Percentiles rank a stretch among this genome's conserved stretches.
Evolutionary conservation across 352 stramenopile species (phyloP).

Genomic region (Pythium vanterpoolii): DNA sequence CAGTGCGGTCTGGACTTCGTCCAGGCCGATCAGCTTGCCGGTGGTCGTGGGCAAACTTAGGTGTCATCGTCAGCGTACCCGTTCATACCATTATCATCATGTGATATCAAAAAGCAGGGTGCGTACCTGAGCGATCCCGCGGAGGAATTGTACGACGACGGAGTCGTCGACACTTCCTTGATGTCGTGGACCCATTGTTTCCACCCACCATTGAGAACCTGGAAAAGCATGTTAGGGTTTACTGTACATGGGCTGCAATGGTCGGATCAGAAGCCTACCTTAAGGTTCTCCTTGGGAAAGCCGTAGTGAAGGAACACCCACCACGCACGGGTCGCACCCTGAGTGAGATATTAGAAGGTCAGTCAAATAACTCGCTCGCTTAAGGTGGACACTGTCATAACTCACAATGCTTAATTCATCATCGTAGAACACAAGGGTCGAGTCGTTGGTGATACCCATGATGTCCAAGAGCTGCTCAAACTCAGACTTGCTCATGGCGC

Average conservation of each 20-base stretch:
- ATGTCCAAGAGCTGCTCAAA: constrained; percentile 44
- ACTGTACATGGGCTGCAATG: too few species aligned
- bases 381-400: neutral
- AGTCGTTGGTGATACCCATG: constrained; percentile 41
- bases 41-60: constrained; percentile 28
- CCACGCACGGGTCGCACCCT: constrained; percentile 71
- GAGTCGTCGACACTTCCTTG: constrained; percentile 38
- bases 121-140: constrained; percentile 8
- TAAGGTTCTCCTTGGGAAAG: constrained; percentile 68
- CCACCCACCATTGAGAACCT: constrained; percentile 69
- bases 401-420: constrained; percentile 62
- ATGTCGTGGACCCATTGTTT: constrained; percentile 60
- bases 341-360: neutral
- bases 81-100: too few species aligned
- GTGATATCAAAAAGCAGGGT: too few species aligned
- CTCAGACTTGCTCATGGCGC: constrained; percentile 37
- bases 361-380: neutral
- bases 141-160: constrained; percentile 9
- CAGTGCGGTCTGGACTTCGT: constrained; percentile 31
- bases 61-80: too few species aligned
- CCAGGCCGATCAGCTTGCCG: constrained; percentile 28
- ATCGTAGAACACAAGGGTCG: constrained; percentile 78
- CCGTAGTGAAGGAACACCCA: constrained; percentile 80
- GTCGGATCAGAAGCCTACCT: too few species aligned
- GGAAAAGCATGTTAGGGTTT: too few species aligned